A percentile compares a stretch with the other conserved stretches of the same genome.
Evolutionary conservation across 768 basidiomycete genomes (phyloP).

Genomic region (Lentinula lateritia): DNA sequence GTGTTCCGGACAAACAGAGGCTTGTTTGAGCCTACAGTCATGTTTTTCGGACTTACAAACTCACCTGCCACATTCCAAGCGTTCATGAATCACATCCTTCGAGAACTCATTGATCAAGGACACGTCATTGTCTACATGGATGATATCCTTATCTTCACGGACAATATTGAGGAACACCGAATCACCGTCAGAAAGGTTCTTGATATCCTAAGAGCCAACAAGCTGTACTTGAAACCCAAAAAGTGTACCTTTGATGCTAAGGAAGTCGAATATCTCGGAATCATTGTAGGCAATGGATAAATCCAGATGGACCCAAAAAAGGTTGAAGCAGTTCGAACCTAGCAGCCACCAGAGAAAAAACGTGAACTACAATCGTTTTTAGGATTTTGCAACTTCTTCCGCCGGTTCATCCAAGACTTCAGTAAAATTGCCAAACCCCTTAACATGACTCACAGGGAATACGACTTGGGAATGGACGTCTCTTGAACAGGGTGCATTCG

Average conservation of each 20-base stretch:
- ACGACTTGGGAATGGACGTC: constrained; percentile 21
- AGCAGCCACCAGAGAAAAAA: constrained; percentile 27
- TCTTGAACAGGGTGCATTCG: constrained; percentile 18
- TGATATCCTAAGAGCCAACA: constrained; percentile 11
- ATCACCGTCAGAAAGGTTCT: constrained; percentile 12
- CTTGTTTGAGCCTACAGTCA: constrained; percentile 34
- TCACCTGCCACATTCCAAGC: constrained; percentile 23
- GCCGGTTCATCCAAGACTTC: constrained; percentile 27
- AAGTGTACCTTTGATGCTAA: constrained; percentile 17
- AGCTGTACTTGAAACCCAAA: constrained; percentile 19
- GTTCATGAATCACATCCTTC: constrained; percentile 29
- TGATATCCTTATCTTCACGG: constrained; percentile 21
- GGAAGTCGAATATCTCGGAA: constrained; percentile 15
- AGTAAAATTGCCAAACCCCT: constrained; percentile 22
- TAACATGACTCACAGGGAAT: constrained; percentile 23
- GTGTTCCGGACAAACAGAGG: constrained; percentile 33
- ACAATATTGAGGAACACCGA: constrained; percentile 8
- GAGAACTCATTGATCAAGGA: constrained; percentile 16
- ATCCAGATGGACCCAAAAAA: constrained; percentile 32
- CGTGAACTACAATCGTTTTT: constrained; percentile 33
- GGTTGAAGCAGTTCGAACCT: constrained; percentile 27
- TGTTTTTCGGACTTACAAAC: constrained; percentile 35
- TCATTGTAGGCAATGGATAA: background rate
- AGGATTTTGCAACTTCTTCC: constrained; percentile 36
- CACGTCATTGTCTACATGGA: constrained; percentile 26